These are phyloP conservation scores for Erythrobasidium yunnanense DNA, from an alignment of 768 basidiomycete species.

Conservation along the genomic window DNA sequence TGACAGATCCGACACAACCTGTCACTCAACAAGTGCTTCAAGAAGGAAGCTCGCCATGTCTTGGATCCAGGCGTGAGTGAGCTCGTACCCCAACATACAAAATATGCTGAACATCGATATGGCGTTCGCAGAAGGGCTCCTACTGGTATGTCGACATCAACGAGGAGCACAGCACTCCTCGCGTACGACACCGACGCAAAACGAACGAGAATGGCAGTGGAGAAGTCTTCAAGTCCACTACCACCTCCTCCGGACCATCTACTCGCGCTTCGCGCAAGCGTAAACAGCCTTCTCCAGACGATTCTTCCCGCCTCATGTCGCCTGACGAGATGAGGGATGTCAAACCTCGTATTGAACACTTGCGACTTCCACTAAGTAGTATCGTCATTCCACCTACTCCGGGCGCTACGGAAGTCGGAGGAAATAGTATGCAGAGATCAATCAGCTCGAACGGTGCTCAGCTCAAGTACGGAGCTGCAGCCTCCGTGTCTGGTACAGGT, in stretches of 20 bases:
- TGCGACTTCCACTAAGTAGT: neutral
- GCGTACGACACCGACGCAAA: neutral
- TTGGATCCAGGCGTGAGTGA: constrained; percentile 17
- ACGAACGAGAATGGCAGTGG: neutral
- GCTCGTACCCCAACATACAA: neutral
- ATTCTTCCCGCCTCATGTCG: neutral
- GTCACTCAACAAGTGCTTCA: constrained; percentile 29
- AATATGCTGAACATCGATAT: neutral
- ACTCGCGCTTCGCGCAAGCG: neutral
- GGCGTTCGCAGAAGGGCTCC: constrained; percentile 20
- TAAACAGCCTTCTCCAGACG: neutral
- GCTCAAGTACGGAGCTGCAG: neutral
- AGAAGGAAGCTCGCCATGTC: constrained; percentile 24
- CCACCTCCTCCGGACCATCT: too few species aligned
- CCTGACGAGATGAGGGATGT: neutral
- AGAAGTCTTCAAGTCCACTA: neutral
- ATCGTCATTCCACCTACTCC: neutral
- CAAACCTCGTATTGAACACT: neutral
- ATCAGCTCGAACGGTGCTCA: neutral
- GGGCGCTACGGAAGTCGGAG: neutral
- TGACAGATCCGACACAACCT: constrained; percentile 25
- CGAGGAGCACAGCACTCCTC: constrained; percentile 24
- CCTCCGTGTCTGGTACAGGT: neutral
- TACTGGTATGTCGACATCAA: constrained; percentile 25
- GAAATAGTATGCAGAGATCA: too few species aligned